phyloP scores from a whole-genome alignment of 75 land plant species.

The Picea glauca region DNA sequence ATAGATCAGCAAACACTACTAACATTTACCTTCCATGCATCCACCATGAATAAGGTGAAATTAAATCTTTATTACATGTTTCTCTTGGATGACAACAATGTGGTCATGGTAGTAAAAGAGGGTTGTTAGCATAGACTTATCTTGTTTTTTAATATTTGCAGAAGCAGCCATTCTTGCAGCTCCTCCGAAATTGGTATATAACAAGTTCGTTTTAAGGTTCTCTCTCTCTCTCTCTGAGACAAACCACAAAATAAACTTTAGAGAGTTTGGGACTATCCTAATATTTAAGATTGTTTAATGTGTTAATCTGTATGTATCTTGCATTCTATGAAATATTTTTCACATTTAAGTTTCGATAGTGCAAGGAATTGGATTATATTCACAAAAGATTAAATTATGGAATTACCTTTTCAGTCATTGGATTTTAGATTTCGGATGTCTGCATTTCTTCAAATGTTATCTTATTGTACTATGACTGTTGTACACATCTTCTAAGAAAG shows the following conservation, averaged over 20 bases:
- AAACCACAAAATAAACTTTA: neutral
- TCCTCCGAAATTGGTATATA: conserved; percentile 77
- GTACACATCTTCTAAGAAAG: neutral
- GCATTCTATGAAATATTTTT: neutral
- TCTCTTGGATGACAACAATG: too few species aligned
- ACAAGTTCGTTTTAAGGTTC: conserved; percentile 26
- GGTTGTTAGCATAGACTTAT: too few species aligned
- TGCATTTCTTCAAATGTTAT: too few species aligned
- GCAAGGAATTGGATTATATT: neutral
- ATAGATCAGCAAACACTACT: too few species aligned
- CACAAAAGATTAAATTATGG: neutral
- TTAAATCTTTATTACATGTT: too few species aligned
- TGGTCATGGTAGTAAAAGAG: too few species aligned
- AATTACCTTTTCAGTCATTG: neutral
- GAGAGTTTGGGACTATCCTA: neutral
- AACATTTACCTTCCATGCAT: too few species aligned
- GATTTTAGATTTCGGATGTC: neutral
- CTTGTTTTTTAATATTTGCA: conserved; percentile 16
- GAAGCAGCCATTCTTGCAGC: conserved; percentile 83
- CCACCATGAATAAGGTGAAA: too few species aligned
- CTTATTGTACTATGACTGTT: neutral
- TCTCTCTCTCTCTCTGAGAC: too few species aligned
- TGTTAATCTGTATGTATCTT: neutral
- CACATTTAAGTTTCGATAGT: neutral
- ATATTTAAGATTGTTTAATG: neutral